Percentiles rank a stretch among this genome's conserved stretches.
These are phyloP conservation scores for Abrus precatorius DNA, from an alignment of 306 rosid genomes.

Conservation along the genomic window DNA sequence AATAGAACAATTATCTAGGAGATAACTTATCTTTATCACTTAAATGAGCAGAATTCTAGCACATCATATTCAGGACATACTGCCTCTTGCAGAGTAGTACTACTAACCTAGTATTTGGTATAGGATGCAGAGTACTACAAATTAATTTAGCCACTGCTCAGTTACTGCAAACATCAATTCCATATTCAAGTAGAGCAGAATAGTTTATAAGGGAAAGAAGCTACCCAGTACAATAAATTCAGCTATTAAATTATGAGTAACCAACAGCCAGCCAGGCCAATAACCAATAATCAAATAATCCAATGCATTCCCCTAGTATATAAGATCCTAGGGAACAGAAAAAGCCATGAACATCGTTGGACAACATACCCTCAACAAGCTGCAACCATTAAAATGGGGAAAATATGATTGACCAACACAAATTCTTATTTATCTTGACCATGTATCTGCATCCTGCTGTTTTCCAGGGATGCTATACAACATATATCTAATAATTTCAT, in stretches of 20 bases:
- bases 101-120: background rate
- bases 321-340: background rate
- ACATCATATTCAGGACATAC: conserved; percentile 9
- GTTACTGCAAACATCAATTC: background rate
- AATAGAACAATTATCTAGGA: background rate
- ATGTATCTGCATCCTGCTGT: background rate
- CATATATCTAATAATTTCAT: conserved; percentile 1
- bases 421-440: background rate
- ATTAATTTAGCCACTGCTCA: background rate
- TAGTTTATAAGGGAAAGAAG: background rate
- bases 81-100: background rate
- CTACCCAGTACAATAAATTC: background rate
- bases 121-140: background rate
- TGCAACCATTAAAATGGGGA: background rate
- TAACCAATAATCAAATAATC: background rate
- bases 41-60: conserved; percentile 24
- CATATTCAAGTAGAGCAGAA: background rate
- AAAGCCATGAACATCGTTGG: background rate
- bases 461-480: background rate
- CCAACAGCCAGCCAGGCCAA: background rate
- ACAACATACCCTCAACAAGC: background rate
- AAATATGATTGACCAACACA: background rate
- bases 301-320: background rate
- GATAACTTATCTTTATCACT: background rate
- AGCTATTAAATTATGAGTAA: background rate